Evolutionary conservation across 371 early-diverging fungal species (phyloP).

Genomic region (Mucor velutinosus): DNA sequence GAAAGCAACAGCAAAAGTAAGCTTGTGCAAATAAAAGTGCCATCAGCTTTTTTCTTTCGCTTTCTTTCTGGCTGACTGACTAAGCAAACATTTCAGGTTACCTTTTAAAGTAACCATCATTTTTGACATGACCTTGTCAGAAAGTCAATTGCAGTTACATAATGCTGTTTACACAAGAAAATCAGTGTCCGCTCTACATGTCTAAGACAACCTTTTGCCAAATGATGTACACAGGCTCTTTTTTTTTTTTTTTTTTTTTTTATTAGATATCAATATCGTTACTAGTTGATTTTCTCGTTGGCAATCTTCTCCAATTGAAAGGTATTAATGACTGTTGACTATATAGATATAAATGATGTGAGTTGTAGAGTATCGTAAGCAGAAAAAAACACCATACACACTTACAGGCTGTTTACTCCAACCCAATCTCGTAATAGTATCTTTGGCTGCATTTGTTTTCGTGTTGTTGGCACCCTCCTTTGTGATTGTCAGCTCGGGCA

Average conservation of each 20-base stretch:
- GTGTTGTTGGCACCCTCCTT: constrained; percentile 23
- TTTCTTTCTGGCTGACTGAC: background rate
- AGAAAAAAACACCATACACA: background rate
- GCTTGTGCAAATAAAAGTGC: background rate
- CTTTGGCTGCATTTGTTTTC: constrained; percentile 38
- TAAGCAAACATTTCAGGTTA: background rate
- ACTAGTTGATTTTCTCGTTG: constrained; percentile 24
- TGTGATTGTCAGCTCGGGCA: constrained; percentile 43
- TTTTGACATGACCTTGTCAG: constrained; percentile 1
- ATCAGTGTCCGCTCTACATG: background rate
- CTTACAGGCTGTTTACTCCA: constrained; percentile 54
- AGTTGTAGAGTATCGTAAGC: background rate
- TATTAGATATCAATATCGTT: background rate
- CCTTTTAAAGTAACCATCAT: background rate
- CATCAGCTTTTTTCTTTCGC: background rate
- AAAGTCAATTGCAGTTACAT: background rate
- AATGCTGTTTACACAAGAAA: background rate
- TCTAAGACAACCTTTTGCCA: background rate
- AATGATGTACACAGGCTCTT: background rate
- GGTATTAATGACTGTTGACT: constrained; percentile 43
- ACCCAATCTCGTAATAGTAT: constrained; percentile 52
- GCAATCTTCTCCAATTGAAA: constrained; percentile 44
- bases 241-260: background rate
- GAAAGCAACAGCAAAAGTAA: background rate
- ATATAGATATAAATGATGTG: background rate